Evolutionary conservation across 2,329 filamentous ascomycete species (phyloP), one percentile per base, ranked within the genome.

Genomic region (Domatiomyces catenatus): DNA sequence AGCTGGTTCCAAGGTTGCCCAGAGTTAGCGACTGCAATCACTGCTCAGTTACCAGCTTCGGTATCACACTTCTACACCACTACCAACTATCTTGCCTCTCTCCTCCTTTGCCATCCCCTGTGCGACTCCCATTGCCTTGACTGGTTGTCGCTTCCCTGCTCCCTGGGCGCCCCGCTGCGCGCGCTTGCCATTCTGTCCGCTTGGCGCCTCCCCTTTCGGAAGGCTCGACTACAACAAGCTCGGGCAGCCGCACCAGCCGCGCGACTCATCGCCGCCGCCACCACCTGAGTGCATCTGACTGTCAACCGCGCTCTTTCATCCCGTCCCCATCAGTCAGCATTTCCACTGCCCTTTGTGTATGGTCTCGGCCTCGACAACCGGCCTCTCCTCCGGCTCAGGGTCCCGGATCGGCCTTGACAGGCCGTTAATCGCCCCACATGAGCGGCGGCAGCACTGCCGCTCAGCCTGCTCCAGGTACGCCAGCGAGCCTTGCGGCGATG

Each of bases 351-450:
- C 50, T 44, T 52, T 20, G 32, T 19, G 46, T 19, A 39, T 26
- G 22, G 42, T 46, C 42, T 39, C 47, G 39, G 24, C 19, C 47
- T 42, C 17, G 47, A 36, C 17, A 32, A 7, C 10, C 18, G n/a
- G 19, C 43, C 18, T 45, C 43, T 45, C 43, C 22, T 45, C 10
- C 43, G 12, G 43, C 19, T 26, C 43, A n/a, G 43, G 19, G 22
- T 20, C 43, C 22, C 8, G 8, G 8, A 18, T 44, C 49, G 56
- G 54, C 55, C 54, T 48, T 47, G 44, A 46, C 46, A 50, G 57
- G 56, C 54, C 58, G 54, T 24, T 51, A 20, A 36, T 58, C 54
- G 58, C 58, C 58, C 58, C 58, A 59, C 58, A 60, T 60, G 58
- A 60, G 58, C 55, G 55, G 57, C 50, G 56, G 57, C 50, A 59